Evolutionary conservation across 75 land plant species (phyloP).

Genomic region (Picea sitchensis): DNA sequence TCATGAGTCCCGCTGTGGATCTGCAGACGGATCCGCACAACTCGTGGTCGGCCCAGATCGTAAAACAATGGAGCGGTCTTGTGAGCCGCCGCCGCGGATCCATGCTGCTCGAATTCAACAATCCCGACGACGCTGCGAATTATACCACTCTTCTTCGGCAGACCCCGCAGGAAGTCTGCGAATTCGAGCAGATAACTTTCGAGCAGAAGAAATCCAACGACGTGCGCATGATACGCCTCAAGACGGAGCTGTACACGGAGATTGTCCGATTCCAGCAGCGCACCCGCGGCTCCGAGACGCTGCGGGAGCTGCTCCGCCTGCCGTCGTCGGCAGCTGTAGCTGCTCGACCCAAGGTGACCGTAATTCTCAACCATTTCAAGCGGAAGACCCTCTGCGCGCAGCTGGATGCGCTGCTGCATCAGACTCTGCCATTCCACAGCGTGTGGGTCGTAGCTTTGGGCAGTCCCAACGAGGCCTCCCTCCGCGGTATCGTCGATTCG

Average conservation of each 20-base stretch:
- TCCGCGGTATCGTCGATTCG: slow-evolving; percentile 27
- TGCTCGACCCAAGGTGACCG: slow-evolving; percentile 30
- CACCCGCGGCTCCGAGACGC: slow-evolving; percentile 32
- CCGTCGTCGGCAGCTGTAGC: slow-evolving; percentile 16
- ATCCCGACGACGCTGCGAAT: background rate
- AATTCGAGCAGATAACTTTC: slow-evolving; percentile 30
- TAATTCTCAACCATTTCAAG: slow-evolving; percentile 43
- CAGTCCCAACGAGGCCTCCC: slow-evolving; percentile 23
- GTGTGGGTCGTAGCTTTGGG: slow-evolving; percentile 51
- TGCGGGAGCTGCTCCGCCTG: slow-evolving; percentile 28
- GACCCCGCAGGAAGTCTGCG: slow-evolving; percentile 15
- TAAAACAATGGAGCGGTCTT: slow-evolving; percentile 60
- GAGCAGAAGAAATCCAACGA: slow-evolving; percentile 44
- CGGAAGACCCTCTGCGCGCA: slow-evolving; percentile 50
- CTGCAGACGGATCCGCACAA: slow-evolving; percentile 41
- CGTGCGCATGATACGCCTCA: slow-evolving; percentile 23
- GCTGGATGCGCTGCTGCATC: slow-evolving; percentile 33
- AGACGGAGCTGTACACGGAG: slow-evolving; percentile 20
- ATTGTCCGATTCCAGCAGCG: slow-evolving; percentile 27
- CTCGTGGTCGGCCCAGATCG: slow-evolving; percentile 69
- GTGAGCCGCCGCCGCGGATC: slow-evolving; percentile 27
- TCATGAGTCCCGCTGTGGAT: slow-evolving; percentile 88
- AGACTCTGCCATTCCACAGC: slow-evolving; percentile 43
- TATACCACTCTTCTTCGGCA: background rate
- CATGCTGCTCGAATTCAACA: slow-evolving; percentile 13